A percentile compares a stretch with the other conserved stretches of the same genome.
These are phyloP conservation scores for Colletotrichum coccodes DNA, from an alignment of 2,329 filamentous ascomycete genomes.

Conservation along the genomic window DNA sequence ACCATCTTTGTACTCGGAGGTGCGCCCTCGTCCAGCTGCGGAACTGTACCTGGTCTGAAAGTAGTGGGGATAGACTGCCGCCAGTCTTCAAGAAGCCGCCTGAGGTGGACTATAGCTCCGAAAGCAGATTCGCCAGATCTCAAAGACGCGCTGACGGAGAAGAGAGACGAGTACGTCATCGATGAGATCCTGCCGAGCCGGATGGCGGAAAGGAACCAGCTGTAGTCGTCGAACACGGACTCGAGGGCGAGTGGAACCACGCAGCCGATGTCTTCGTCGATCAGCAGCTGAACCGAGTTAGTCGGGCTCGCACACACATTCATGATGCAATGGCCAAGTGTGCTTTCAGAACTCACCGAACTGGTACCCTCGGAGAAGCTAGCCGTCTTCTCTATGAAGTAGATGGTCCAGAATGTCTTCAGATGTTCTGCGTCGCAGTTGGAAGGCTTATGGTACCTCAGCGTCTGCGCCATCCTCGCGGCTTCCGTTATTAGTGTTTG, in stretches of 20 bases:
- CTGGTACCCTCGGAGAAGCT: constrained; percentile 41
- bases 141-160: constrained; percentile 45
- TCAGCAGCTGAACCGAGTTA: not conserved
- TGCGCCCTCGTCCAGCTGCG: constrained; percentile 32
- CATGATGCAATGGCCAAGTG: not conserved
- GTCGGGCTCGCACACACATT: not conserved
- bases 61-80: constrained; percentile 39
- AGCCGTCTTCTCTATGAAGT: constrained; percentile 47
- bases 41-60: constrained; percentile 42
- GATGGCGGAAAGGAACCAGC: constrained; percentile 45
- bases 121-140: constrained; percentile 31
- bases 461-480: constrained; percentile 40
- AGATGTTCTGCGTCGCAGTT: constrained; percentile 40
- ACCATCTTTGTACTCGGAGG: constrained; percentile 34
- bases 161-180: constrained; percentile 43
- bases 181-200: constrained; percentile 44
- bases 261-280: constrained; percentile 48
- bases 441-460: constrained; percentile 33
- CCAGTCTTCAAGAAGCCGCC: constrained; percentile 44
- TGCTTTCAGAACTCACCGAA: constrained; percentile 39
- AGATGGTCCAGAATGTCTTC: constrained; percentile 51
- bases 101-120: constrained; percentile 37
- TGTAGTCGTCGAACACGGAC: constrained; percentile 41
- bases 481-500: constrained; percentile 41
- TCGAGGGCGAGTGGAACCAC: constrained; percentile 44